Base-by-base conservation (phyloP, 306 rosid genomes). In the Cucumis melo region DNA sequence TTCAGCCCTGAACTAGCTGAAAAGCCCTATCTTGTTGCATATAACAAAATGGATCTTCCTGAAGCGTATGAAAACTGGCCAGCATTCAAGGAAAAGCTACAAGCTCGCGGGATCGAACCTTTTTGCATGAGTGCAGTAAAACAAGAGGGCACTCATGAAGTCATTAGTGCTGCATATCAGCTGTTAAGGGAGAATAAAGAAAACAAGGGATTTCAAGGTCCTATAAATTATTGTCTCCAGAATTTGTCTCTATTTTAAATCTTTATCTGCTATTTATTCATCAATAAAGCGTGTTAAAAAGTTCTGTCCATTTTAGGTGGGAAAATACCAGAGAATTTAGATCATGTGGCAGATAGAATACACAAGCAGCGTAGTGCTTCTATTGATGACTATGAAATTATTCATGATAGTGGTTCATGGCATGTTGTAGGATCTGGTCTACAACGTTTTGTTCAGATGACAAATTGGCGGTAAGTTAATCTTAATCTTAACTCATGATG, bases 21-120 rank as follows among this genome's bases (percentile, higher is more conserved):
- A 82, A 94, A 94, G 85, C 95, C 95, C 81, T 94, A 75, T 80
- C 59, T 94, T 58, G 97, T 94, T 79, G 95, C 93, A 42, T 92
- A 84, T 78, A 92, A 94, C 82, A 92, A 94, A 81, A 92, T 94
- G 96, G 99, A 94, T 82, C 96, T 92, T 85, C 97, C 93, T n/a
- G 99, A 94, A 85, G 96, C 93, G 55, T 81, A 82, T 74, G 91
- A 90, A 81, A 90, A 86, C 78, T 94, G 97, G 96, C 81, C 83
- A 73, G 88, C 87, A 50, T 94, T 91, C 88, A 88, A 86, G 86
- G 86, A 86, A 77, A 87, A 56, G 80, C 82, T 94, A 66, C 87
- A 87, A 83, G 87, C 89, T 76, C 87, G 66, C 4, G 98, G 97
- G 80, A 79, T 91, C 76, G 83, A 82, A 66, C 81, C 93, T 79